Evolutionary conservation across 2,329 filamentous ascomycete species (phyloP).

Genomic region (Fusarium sp.): DNA sequence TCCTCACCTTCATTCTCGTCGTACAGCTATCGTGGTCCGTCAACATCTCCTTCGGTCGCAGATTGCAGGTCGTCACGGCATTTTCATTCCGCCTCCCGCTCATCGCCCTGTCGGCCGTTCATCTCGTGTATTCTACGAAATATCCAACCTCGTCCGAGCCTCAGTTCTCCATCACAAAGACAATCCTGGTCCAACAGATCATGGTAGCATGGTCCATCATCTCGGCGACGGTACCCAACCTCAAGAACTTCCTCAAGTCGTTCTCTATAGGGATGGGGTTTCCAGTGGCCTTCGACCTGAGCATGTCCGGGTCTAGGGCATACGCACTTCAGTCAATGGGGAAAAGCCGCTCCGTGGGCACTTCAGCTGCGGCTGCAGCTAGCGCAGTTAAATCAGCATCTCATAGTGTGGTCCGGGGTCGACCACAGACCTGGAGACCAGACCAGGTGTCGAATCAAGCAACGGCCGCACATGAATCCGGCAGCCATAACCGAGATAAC

Average conservation of each 20-base stretch:
- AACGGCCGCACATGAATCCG: background rate
- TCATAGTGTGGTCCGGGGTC: conserved; percentile 9
- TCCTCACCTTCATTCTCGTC: conserved; percentile 26
- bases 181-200: conserved; percentile 27
- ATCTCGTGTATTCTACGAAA: conserved; percentile 12
- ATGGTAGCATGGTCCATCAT: conserved; percentile 39
- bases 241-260: conserved; percentile 39
- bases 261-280: conserved; percentile 41
- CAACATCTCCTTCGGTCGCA: conserved; percentile 28
- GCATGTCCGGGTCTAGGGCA: conserved; percentile 1
- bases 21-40: conserved; percentile 29
- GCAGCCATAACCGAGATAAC: conserved; percentile 12
- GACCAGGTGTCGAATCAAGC: conserved; percentile 21
- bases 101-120: conserved; percentile 30
- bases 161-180: conserved; percentile 33
- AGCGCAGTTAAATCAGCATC: background rate
- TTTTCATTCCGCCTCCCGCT: conserved; percentile 40
- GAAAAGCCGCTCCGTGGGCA: conserved; percentile 15
- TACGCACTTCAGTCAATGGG: conserved; percentile 35
- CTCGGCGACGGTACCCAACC: conserved; percentile 35
- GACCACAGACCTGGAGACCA: conserved; percentile 30
- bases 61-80: conserved; percentile 30
- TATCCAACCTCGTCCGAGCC: conserved; percentile 26
- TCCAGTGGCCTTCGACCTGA: conserved; percentile 27
- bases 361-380: conserved; percentile 10